A percentile compares a stretch with the other conserved stretches of the same genome.
Evolutionary conservation across 2,329 filamentous ascomycete genomes (phyloP).

Genomic region (Aspergillaceae sp.): DNA sequence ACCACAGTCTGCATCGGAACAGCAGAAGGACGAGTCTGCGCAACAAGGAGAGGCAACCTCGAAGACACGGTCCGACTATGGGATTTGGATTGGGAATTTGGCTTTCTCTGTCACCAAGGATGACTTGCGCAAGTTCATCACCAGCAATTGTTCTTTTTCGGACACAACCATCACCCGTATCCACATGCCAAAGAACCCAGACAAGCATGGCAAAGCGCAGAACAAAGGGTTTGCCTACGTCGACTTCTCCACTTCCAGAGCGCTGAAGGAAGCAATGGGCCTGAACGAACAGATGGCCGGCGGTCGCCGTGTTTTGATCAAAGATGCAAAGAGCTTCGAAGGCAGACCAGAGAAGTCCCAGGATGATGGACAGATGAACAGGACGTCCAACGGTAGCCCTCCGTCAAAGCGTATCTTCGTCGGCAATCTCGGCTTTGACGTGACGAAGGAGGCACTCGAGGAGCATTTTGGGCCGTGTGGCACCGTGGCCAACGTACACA

Average conservation of each 20-base stretch:
- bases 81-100: conserved; percentile 94
- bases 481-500: conserved; percentile 68
- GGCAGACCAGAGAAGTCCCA: conserved; percentile 68
- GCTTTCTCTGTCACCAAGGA: conserved; percentile 70
- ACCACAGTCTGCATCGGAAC: conserved; percentile 23
- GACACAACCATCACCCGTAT: conserved; percentile 72
- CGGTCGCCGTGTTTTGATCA: conserved; percentile 80
- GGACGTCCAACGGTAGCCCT: conserved; percentile 30
- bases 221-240: conserved; percentile 97
- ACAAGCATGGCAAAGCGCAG: conserved; percentile 47
- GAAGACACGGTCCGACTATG: conserved; percentile 61
- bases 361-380: conserved; percentile 22
- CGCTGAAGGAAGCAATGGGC: conserved; percentile 67
- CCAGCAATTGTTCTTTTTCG: conserved; percentile 57
- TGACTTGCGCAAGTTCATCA: conserved; percentile 72
- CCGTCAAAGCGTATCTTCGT: conserved; percentile 79
- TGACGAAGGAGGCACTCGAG: conserved; percentile 69
- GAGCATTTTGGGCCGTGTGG: conserved; percentile 82
- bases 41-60: conserved; percentile 17
- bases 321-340: conserved; percentile 81
- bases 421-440: conserved; percentile 77
- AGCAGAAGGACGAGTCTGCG: conserved; percentile 24
- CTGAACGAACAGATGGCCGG: conserved; percentile 75
- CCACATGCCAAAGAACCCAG: conserved; percentile 59
- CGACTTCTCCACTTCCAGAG: conserved; percentile 65